These are phyloP conservation scores for Tricholoma saponaceum DNA, from an alignment of 768 basidiomycete genomes.

Conservation along the genomic window DNA sequence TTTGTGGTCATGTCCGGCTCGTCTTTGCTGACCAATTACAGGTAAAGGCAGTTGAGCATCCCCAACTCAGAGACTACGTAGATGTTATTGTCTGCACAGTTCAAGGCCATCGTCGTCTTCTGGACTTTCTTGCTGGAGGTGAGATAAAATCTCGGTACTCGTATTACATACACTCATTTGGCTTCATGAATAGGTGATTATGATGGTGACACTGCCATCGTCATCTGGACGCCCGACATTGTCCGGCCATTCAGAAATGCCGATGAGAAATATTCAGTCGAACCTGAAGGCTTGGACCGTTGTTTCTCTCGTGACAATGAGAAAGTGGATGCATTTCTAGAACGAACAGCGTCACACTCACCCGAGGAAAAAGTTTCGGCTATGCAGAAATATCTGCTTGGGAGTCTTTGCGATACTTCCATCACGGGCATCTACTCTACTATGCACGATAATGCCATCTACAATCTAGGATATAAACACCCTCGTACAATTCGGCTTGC, in stretches of 20 bases:
- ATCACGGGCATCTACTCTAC: conserved; percentile 52
- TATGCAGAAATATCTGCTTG: conserved; percentile 49
- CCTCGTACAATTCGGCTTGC: conserved; percentile 48
- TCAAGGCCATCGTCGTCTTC: conserved; percentile 48
- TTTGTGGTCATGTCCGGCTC: not conserved
- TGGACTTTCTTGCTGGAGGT: conserved; percentile 67
- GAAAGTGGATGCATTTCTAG: conserved; percentile 39
- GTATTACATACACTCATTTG: not conserved
- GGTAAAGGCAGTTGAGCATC: conserved; percentile 54
- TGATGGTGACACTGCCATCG: conserved; percentile 60
- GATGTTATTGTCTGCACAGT: conserved; percentile 62
- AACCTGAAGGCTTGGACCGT: conserved; percentile 38
- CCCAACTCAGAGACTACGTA: conserved; percentile 40
- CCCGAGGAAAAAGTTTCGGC: conserved; percentile 25
- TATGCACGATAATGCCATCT: conserved; percentile 54
- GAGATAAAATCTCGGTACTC: conserved; percentile 6
- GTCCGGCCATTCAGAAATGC: conserved; percentile 56
- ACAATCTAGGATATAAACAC: conserved; percentile 48
- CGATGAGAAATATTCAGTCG: conserved; percentile 39
- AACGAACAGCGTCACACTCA: conserved; percentile 17
- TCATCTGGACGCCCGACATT: conserved; percentile 56
- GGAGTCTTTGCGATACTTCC: conserved; percentile 38
- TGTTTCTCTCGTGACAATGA: conserved; percentile 41
- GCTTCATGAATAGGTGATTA: conserved; percentile 49
- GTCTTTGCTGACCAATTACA: conserved; percentile 16